Percentiles rank a stretch among this genome's conserved stretches.
These are phyloP conservation scores for Phaffomyces antillensis DNA, from an alignment of 805 yeast species.

Conservation along the genomic window DNA sequence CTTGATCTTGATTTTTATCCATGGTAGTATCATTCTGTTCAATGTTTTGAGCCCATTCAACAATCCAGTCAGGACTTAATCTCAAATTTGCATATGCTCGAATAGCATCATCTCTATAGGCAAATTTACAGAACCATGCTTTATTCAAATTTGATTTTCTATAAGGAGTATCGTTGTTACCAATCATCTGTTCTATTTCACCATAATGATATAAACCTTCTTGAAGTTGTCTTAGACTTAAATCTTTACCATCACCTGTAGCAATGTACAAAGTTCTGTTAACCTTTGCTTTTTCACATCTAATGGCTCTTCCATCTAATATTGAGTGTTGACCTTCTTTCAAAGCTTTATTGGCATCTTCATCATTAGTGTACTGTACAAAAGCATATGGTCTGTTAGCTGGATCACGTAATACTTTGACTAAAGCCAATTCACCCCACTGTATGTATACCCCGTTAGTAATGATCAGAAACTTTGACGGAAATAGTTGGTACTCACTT, in stretches of 20 bases:
- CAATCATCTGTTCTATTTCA: constrained; percentile 62
- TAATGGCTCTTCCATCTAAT: constrained; percentile 65
- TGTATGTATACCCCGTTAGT: constrained; percentile 4
- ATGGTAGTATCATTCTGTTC: constrained; percentile 34
- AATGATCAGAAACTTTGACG: too few relatives aligned
- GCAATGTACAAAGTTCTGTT: constrained; percentile 74
- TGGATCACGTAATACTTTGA: constrained; percentile 78
- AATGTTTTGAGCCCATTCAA: constrained; percentile 84
- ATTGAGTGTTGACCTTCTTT: constrained; percentile 58
- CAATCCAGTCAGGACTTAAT: constrained; percentile 45
- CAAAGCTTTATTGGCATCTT: constrained; percentile 64
- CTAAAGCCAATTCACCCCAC: constrained; percentile 67
- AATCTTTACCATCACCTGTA: constrained; percentile 23
- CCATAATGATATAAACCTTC: constrained; percentile 50
- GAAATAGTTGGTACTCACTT: constrained; percentile 16
- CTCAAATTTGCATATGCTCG: constrained; percentile 70
- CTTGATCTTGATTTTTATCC: constrained; percentile 24
- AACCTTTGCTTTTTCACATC: constrained; percentile 89
- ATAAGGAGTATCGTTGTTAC: constrained; percentile 28
- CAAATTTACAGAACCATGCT: constrained; percentile 73
- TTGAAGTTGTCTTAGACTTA: constrained; percentile 29
- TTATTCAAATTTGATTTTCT: constrained; percentile 25
- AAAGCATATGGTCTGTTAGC: constrained; percentile 86
- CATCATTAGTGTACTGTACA: constrained; percentile 73
- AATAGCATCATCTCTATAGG: constrained; percentile 81